Evolutionary conservation across 306 rosid genomes (phyloP).

Genomic region (Cicer pinnatifidum): DNA sequence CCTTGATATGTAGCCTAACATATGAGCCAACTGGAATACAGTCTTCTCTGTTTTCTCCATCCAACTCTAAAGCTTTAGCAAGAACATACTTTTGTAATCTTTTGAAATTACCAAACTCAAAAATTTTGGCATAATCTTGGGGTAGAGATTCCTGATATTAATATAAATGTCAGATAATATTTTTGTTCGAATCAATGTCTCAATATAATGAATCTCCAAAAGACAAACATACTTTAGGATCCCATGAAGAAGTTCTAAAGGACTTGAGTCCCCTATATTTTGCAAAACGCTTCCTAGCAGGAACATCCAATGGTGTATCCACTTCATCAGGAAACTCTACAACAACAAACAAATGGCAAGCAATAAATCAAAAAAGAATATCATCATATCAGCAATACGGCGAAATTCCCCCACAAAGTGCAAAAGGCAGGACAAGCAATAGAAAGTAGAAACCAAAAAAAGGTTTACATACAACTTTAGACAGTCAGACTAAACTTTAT

Average conservation of each 20-base stretch:
- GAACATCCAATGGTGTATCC: slow-evolving; percentile 84
- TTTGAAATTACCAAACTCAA: slow-evolving; percentile 74
- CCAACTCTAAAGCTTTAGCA: slow-evolving; percentile 74
- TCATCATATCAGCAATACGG: slow-evolving; percentile 13
- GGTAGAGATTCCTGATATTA: slow-evolving; percentile 88
- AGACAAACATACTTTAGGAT: slow-evolving; percentile 71
- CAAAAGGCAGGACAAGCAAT: not conserved
- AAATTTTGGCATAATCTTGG: slow-evolving; percentile 78
- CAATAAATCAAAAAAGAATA: slow-evolving; percentile 15
- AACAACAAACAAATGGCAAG: slow-evolving; percentile 38
- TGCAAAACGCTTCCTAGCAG: slow-evolving; percentile 87
- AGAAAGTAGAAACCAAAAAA: slow-evolving; percentile 13
- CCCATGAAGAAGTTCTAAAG: slow-evolving; percentile 96
- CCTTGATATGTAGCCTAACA: slow-evolving; percentile 74
- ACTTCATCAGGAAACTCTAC: slow-evolving; percentile 97
- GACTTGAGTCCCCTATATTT: slow-evolving; percentile 97
- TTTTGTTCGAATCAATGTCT: slow-evolving; percentile 12
- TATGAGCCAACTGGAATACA: slow-evolving; percentile 66
- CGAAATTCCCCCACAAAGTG: slow-evolving; percentile 2
- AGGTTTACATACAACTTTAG: slow-evolving; percentile 6
- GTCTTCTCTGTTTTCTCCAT: slow-evolving; percentile 64
- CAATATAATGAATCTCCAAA: slow-evolving; percentile 31
- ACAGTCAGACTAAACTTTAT: slow-evolving; percentile 4
- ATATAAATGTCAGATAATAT: slow-evolving; percentile 31
- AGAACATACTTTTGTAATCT: slow-evolving; percentile 78